These are phyloP conservation scores for Spathaspora gorwiae DNA, from an alignment of 805 yeast species.

Conservation along the genomic window DNA sequence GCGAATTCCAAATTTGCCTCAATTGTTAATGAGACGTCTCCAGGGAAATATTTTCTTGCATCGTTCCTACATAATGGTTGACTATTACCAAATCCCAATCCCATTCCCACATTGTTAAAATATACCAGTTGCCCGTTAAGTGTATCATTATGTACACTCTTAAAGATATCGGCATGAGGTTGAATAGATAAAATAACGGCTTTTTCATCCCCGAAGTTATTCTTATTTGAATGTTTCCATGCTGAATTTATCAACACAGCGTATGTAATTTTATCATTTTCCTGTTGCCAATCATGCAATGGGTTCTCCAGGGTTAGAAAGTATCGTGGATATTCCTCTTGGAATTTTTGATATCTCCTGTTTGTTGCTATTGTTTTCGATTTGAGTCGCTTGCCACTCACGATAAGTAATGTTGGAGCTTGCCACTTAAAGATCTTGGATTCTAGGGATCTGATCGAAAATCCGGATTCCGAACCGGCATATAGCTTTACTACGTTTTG, in stretches of 20 bases:
- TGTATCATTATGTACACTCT: slow-evolving; percentile 26
- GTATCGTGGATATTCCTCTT: slow-evolving; percentile 40
- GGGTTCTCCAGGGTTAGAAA: slow-evolving; percentile 24
- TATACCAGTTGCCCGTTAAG: slow-evolving; percentile 43
- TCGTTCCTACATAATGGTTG: slow-evolving; percentile 56
- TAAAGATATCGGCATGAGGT: slow-evolving; percentile 58
- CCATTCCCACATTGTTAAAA: slow-evolving; percentile 71
- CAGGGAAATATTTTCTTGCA: slow-evolving; percentile 51
- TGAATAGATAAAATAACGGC: slow-evolving; percentile 60
- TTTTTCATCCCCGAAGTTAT: slow-evolving; percentile 60
- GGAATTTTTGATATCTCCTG: slow-evolving; percentile 49
- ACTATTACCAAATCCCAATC: slow-evolving; percentile 73
- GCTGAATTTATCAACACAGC: slow-evolving; percentile 67
- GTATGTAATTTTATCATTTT: slow-evolving; percentile 46
- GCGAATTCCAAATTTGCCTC: slow-evolving; percentile 80
- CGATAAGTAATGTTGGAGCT: slow-evolving; percentile 72
- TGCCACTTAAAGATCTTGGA: slow-evolving; percentile 83
- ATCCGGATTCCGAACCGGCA: slow-evolving; percentile 73
- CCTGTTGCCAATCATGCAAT: slow-evolving; percentile 29
- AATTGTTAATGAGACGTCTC: slow-evolving; percentile 73
- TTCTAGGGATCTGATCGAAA: slow-evolving; percentile 83
- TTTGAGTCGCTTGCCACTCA: slow-evolving; percentile 58
- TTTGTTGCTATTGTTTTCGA: slow-evolving; percentile 30
- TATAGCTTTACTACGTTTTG: slow-evolving; percentile 58
- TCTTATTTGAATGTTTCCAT: slow-evolving; percentile 73